Evolutionary conservation across 108 stramenopile genomes (phyloP).

Genomic region (Pseudonitzschia pungens): DNA sequence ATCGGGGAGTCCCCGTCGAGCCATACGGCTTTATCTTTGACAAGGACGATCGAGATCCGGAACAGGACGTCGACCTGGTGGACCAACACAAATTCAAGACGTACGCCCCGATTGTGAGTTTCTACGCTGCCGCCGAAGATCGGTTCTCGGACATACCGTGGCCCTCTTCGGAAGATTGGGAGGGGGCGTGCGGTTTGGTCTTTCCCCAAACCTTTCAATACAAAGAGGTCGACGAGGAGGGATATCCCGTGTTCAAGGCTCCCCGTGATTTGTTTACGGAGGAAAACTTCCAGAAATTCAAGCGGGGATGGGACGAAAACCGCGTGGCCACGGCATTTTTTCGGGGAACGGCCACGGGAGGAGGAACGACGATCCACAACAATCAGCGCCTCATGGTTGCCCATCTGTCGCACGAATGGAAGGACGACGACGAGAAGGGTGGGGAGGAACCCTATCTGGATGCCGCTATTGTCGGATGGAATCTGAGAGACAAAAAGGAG

Average conservation of each 20-base stretch:
- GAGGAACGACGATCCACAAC: conserved; percentile 92
- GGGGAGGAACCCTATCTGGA: conserved; percentile 89
- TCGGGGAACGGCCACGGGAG: conserved; percentile 98
- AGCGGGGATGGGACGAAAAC: conserved; percentile 90
- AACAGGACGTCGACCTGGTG: conserved; percentile 89
- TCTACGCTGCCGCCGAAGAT: conserved; percentile 86
- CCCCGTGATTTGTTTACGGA: conserved; percentile 98
- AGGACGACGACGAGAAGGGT: conserved; percentile 83
- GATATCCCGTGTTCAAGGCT: conserved; percentile 69
- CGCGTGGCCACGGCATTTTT: conserved; percentile 96
- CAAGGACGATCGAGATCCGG: conserved; percentile 94
- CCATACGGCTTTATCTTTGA: conserved; percentile 99
- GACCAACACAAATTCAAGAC: conserved; percentile 77
- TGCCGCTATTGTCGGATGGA: conserved; percentile 97
- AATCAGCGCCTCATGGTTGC: conserved; percentile 96
- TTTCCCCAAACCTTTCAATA: conserved; percentile 82
- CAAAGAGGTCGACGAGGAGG: conserved; percentile 63
- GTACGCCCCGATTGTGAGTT: conserved; percentile 96
- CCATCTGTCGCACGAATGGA: conserved; percentile 82
- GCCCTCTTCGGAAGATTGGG: conserved; percentile 99
- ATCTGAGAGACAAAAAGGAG: conserved; percentile 95
- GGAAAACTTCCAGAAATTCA: conserved; percentile 95
- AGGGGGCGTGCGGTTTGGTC: conserved; percentile 93
- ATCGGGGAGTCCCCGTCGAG: conserved; percentile 84
- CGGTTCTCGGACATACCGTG: conserved; percentile 98